Evolutionary conservation across 495 filamentous ascomycete species (phyloP).

Genomic region (Xylaria venustula): DNA sequence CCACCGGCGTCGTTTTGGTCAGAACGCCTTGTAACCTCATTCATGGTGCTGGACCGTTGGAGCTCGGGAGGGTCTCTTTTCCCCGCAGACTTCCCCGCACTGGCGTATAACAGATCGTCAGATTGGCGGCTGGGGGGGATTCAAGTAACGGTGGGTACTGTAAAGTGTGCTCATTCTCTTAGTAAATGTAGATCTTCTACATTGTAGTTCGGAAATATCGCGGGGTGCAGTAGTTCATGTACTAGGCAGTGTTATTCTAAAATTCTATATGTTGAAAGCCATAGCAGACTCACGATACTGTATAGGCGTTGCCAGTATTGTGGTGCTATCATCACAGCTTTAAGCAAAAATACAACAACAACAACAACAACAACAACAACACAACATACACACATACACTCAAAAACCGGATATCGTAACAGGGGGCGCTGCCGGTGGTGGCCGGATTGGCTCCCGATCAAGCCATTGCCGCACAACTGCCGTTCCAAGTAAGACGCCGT

Average conservation of each 20-base stretch:
- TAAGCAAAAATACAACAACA: no score
- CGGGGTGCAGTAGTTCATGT: neutral
- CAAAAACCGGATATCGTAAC: neutral
- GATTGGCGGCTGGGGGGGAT: neutral
- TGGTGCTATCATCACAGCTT: constrained; percentile 2
- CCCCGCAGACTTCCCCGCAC: constrained; percentile 10
- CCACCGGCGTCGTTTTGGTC: no score
- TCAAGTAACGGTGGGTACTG: constrained; percentile 3
- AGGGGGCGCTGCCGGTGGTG: neutral
- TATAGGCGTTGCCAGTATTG: no score
- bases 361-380: no score
- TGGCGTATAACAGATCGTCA: neutral
- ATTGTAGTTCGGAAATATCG: neutral
- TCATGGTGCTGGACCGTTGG: no score
- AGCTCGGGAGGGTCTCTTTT: no score
- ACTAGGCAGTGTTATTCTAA: neutral
- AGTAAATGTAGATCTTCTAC: neutral
- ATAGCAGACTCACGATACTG: no score
- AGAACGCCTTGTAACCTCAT: neutral
- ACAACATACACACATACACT: no score
- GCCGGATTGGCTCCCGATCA: constrained; percentile 1
- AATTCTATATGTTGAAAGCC: no score
- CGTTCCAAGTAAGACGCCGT: constrained; percentile 9
- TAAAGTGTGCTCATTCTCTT: neutral
- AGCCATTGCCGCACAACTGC: constrained; percentile 14